phyloP scores from a whole-genome alignment of 305 asterid species.

The Lippia alba region DNA sequence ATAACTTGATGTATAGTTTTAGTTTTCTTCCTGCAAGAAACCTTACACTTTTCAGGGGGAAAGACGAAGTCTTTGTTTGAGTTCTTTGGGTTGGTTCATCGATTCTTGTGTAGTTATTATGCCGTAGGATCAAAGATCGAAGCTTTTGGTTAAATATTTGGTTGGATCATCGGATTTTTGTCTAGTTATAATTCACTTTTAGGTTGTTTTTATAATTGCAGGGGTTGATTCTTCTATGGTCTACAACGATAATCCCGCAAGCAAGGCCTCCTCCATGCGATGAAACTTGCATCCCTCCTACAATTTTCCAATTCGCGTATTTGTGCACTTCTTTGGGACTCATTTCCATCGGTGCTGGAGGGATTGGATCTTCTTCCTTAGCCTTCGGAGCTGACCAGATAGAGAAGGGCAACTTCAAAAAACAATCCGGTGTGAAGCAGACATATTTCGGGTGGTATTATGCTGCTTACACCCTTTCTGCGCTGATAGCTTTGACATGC shows the following conservation, averaged over 20 bases:
- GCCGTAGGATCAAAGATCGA: too few relatives aligned
- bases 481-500: constrained; percentile 53
- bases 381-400: constrained; percentile 78
- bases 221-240: constrained; percentile 80
- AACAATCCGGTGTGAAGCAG: constrained; percentile 35
- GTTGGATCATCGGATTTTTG: not conserved
- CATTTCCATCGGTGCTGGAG: constrained; percentile 72
- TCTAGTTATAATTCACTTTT: not conserved
- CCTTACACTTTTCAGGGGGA: not conserved
- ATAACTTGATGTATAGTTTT: not conserved
- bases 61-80: too few relatives aligned
- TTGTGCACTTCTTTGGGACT: constrained; percentile 58
- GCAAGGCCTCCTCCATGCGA: constrained; percentile 70
- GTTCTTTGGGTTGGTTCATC: too few relatives aligned
- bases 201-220: constrained; percentile 23
- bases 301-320: constrained; percentile 45
- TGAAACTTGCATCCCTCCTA: constrained; percentile 51
- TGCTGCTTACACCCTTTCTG: constrained; percentile 49
- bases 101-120: not conserved
- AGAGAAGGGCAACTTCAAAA: constrained; percentile 39
- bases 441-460: constrained; percentile 72
- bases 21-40: not conserved
- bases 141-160: too few relatives aligned
- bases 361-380: constrained; percentile 56
- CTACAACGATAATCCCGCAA: constrained; percentile 65